Evolutionary conservation across 2,329 filamentous ascomycete genomes (phyloP).

Genomic region (Clathrospora elynae): DNA sequence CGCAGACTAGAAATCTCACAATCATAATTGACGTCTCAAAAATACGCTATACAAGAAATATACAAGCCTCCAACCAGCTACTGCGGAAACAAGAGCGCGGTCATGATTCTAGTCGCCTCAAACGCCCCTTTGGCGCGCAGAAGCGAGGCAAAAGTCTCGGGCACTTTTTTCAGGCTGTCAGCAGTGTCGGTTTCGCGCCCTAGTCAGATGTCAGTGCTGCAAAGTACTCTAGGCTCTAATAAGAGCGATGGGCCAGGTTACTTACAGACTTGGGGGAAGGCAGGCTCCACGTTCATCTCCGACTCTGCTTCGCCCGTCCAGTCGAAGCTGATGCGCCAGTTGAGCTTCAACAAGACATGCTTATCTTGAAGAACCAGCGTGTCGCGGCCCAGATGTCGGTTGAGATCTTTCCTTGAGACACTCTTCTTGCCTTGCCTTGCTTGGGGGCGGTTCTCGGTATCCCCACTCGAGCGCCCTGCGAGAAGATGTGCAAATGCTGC

Average conservation of each 20-base stretch:
- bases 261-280: conserved; percentile 68
- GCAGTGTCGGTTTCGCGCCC: conserved; percentile 64
- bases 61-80: conserved; percentile 2
- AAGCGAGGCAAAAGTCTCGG: conserved; percentile 65
- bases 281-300: conserved; percentile 59
- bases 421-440: conserved; percentile 15
- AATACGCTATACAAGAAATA: background rate
- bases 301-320: conserved; percentile 74
- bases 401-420: conserved; percentile 54
- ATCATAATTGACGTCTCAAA: no score
- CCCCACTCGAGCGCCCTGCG: conserved; percentile 15
- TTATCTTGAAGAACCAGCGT: conserved; percentile 40
- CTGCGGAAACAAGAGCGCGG: conserved; percentile 59
- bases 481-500: conserved; percentile 50
- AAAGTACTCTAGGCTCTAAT: background rate
- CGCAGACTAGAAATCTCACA: no score
- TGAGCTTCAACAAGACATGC: conserved; percentile 57
- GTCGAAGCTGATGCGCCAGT: conserved; percentile 70
- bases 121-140: conserved; percentile 62
- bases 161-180: conserved; percentile 62
- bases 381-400: conserved; percentile 51
- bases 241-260: background rate
- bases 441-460: conserved; percentile 28
- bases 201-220: conserved; percentile 10
- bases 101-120: conserved; percentile 63